phyloP scores from a whole-genome alignment of 2,329 filamentous ascomycete species.

The Ampelomyces quisqualis region DNA sequence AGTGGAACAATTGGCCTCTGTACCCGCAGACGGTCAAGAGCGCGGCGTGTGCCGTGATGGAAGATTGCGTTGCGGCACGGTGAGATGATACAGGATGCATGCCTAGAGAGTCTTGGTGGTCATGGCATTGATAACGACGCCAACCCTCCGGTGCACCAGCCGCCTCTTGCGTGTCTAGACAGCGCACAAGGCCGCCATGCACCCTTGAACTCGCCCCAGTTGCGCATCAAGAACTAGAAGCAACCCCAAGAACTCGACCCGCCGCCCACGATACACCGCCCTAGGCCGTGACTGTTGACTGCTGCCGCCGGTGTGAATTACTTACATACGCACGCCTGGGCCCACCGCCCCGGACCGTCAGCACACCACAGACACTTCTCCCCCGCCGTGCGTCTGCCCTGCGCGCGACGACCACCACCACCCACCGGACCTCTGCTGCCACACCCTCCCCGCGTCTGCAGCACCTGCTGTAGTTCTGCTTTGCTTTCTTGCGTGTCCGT shows the following conservation, averaged over 20 bases:
- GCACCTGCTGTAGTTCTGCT: slow-evolving; percentile 3
- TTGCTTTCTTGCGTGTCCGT: no score
- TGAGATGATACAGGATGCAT: slow-evolving; percentile 10
- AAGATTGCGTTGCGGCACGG: neutral
- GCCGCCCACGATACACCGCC: no score
- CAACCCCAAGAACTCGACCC: no score
- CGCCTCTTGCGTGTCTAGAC: no score
- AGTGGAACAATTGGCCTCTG: slow-evolving; percentile 4
- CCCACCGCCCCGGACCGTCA: slow-evolving; percentile 7
- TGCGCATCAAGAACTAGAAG: no score
- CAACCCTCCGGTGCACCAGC: no score
- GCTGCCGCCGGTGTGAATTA: no score
- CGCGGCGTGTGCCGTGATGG: no score
- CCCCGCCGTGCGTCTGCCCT: neutral
- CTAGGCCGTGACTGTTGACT: no score
- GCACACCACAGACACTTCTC: slow-evolving; percentile 2
- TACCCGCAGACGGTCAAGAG: slow-evolving; percentile 17
- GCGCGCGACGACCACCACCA: neutral
- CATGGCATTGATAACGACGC: slow-evolving; percentile 8
- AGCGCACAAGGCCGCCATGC: no score
- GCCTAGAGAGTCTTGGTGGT: slow-evolving; percentile 6
- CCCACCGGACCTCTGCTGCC: neutral
- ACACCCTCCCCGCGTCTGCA: neutral
- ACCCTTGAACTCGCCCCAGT: no score
- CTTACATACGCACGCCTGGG: no score